Conservation (phyloP, 1,139 yeast genomes). For the Yamadazyma spencermartinsiae region DNA sequence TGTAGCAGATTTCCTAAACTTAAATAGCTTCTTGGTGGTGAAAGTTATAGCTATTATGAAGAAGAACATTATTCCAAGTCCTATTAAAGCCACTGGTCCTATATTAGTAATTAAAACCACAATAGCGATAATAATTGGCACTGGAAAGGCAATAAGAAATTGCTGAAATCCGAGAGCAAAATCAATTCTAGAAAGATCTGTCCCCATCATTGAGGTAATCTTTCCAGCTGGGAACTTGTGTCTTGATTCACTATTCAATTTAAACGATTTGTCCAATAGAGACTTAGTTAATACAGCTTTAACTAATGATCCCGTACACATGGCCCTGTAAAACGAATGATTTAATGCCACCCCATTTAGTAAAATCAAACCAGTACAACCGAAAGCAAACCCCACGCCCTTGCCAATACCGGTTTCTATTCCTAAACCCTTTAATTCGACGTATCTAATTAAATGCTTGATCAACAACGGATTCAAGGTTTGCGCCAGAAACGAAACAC, state of each 20-base stretch:
- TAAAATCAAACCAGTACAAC: constrained; percentile 27
- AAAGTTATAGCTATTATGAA: constrained; percentile 26
- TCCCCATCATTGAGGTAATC: constrained; percentile 56
- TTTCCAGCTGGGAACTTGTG: constrained; percentile 64
- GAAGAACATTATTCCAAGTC: constrained; percentile 30
- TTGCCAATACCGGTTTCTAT: constrained; percentile 24
- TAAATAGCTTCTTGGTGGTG: constrained; percentile 26
- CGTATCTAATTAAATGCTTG: constrained; percentile 29
- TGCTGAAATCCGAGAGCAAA: constrained; percentile 39
- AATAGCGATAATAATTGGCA: constrained; percentile 33
- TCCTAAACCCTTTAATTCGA: constrained; percentile 26
- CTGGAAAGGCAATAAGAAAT: constrained; percentile 29
- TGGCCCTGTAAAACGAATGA: constrained; percentile 25
- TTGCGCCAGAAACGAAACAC: constrained; percentile 21
- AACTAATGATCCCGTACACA: constrained; percentile 58
- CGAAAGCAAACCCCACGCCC: constrained; percentile 43
- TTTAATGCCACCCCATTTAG: constrained; percentile 30
- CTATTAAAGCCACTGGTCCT: constrained; percentile 37
- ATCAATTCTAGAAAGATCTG: constrained; percentile 40
- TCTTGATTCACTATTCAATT: constrained; percentile 58
- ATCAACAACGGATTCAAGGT: constrained; percentile 33
- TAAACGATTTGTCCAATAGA: constrained; percentile 64
- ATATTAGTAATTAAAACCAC: constrained; percentile 34
- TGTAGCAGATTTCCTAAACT: constrained; percentile 29
- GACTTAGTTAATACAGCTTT: constrained; percentile 70